phyloP scores from a whole-genome alignment of 768 basidiomycete genomes.

The Gyrodon lividus region DNA sequence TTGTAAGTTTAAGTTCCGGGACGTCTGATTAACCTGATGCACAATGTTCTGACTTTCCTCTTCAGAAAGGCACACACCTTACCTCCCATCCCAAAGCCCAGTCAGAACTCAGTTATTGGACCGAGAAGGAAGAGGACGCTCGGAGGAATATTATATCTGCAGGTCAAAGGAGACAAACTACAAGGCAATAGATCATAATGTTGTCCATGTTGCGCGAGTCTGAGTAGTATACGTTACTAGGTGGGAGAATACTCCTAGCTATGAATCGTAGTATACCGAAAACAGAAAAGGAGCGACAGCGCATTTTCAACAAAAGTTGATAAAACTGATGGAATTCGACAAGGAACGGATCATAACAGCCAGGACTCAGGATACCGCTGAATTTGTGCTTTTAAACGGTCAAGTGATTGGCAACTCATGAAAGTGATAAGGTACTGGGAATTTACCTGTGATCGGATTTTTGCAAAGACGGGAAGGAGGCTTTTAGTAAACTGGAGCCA shows the following conservation, averaged over 20 bases:
- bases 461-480: conserved; percentile 63
- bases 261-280: conserved; percentile 3
- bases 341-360: not conserved
- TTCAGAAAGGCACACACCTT: conserved; percentile 62
- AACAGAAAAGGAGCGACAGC: conserved; percentile 3
- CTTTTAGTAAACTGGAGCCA: conserved; percentile 60
- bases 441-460: conserved; percentile 43
- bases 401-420: not conserved
- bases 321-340: not conserved
- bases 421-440: not conserved
- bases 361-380: conserved; percentile 4
- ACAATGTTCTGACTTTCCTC: not conserved
- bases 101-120: conserved; percentile 84
- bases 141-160: conserved; percentile 52
- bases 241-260: conserved; percentile 8
- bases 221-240: conserved; percentile 19
- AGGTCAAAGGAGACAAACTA: conserved; percentile 29
- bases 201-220: conserved; percentile 17
- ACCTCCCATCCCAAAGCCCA: conserved; percentile 84
- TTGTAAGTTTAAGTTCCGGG: conserved; percentile 54
- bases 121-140: conserved; percentile 81
- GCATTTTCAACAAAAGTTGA: not conserved
- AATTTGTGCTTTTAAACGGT: conserved; percentile 14
- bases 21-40: not conserved
- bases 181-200: conserved; percentile 18